These are phyloP conservation scores for Penicillium turbatum DNA, from an alignment of 495 filamentous ascomycete species.

Conservation along the genomic window DNA sequence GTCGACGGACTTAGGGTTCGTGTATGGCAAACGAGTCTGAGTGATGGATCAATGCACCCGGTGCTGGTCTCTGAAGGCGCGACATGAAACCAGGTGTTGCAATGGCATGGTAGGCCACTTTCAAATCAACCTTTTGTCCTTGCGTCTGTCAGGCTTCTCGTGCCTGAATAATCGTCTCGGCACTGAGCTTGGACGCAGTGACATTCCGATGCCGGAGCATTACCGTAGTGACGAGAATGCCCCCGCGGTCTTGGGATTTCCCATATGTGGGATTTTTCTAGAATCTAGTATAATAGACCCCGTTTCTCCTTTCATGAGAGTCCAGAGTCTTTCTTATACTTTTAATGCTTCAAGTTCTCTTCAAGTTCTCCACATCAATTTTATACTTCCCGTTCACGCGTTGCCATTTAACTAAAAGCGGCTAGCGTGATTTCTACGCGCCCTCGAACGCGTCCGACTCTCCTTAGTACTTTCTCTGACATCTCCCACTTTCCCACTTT, in stretches of 20 bases:
- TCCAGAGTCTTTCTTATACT: neutral
- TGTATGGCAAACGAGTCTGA: neutral
- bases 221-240: constrained; percentile 33
- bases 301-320: neutral
- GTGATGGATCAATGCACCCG: neutral
- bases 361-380: neutral
- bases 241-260: neutral
- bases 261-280: neutral
- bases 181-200: neutral
- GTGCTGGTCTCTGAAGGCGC: neutral
- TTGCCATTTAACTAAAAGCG: constrained; percentile 13
- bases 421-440: constrained; percentile 14
- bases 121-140: neutral
- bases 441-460: constrained; percentile 18
- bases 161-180: neutral
- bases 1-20: neutral
- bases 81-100: neutral
- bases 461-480: constrained; percentile 5
- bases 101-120: neutral
- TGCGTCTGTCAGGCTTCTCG: neutral
- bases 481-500: constrained; percentile 4
- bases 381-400: constrained; percentile 1
- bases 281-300: neutral
- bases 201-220: constrained; percentile 30
- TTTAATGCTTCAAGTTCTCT: neutral